These are phyloP conservation scores for Tagetes patula DNA, from an alignment of 129 eudicot genomes.

Conservation along the genomic window DNA sequence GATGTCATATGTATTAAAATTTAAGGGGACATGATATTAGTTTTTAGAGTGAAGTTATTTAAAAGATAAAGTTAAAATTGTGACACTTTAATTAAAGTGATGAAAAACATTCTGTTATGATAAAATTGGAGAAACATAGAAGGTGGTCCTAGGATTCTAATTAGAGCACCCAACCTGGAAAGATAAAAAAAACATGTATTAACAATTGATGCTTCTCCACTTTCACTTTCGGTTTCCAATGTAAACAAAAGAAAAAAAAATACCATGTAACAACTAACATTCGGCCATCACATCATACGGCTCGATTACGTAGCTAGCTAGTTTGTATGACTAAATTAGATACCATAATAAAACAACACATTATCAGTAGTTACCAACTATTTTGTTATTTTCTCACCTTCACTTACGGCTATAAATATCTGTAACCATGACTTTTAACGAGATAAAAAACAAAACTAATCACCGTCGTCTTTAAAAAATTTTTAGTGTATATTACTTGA, in stretches of 20 bases:
- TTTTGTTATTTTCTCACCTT: too few relatives aligned
- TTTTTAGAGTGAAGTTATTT: neutral
- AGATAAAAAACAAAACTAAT: too few relatives aligned
- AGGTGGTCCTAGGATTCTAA: constrained; percentile 38
- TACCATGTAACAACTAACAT: neutral
- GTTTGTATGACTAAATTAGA: too few relatives aligned
- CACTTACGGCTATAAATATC: too few relatives aligned
- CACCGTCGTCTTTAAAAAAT: too few relatives aligned
- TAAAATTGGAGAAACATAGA: constrained; percentile 1
- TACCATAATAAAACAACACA: neutral
- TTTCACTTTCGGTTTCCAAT: constrained; percentile 16
- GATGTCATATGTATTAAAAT: neutral
- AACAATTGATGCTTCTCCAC: constrained; percentile 32
- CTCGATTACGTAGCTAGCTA: too few relatives aligned
- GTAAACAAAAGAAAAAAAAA: neutral
- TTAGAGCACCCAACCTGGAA: constrained; percentile 33
- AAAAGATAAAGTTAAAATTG: neutral
- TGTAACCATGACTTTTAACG: too few relatives aligned
- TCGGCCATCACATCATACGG: too few relatives aligned
- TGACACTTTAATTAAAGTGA: constrained; percentile 13
- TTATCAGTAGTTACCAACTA: too few relatives aligned
- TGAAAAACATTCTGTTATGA: constrained; percentile 14
- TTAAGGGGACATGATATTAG: neutral
- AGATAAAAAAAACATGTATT: constrained; percentile 25
- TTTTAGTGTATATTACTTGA: too few relatives aligned